A percentile compares a stretch with the other conserved stretches of the same genome.
phyloP scores from a whole-genome alignment of 768 basidiomycete genomes.

The Lactarius sp. region DNA sequence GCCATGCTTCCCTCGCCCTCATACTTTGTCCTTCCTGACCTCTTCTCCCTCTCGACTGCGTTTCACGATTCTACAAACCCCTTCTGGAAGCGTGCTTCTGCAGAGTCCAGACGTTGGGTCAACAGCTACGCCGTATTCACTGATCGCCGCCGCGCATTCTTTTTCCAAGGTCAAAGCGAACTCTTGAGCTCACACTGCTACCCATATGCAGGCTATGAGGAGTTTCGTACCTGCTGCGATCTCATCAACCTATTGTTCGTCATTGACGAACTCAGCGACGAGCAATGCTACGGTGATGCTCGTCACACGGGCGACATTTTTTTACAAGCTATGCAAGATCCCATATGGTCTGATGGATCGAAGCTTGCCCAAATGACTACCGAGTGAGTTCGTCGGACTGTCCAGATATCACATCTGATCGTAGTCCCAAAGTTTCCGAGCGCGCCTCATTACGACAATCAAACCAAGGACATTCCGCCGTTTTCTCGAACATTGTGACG shows the following conservation, averaged over 20 bases:
- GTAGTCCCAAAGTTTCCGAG: slow-evolving; percentile 43
- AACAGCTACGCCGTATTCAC: slow-evolving; percentile 55
- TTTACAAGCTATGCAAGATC: slow-evolving; percentile 48
- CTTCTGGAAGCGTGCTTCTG: slow-evolving; percentile 49
- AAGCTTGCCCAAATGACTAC: slow-evolving; percentile 54
- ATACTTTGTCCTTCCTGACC: slow-evolving; percentile 50
- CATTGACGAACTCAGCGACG: slow-evolving; percentile 65
- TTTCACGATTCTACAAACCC: slow-evolving; percentile 51
- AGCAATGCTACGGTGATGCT: slow-evolving; percentile 54
- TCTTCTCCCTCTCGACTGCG: slow-evolving; percentile 39
- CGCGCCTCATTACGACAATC: slow-evolving; percentile 39
- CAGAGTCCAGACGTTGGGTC: slow-evolving; percentile 58
- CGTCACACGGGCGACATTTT: slow-evolving; percentile 48
- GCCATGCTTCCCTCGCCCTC: slow-evolving; percentile 18
- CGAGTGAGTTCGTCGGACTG: slow-evolving; percentile 41
- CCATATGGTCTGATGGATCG: slow-evolving; percentile 52
- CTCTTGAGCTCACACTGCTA: slow-evolving; percentile 59
- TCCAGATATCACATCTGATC: not conserved
- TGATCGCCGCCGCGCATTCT: slow-evolving; percentile 59
- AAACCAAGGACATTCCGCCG: slow-evolving; percentile 46
- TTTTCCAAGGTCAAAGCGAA: slow-evolving; percentile 56
- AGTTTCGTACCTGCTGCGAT: slow-evolving; percentile 58
- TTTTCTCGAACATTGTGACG: slow-evolving; percentile 48
- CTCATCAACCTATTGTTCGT: slow-evolving; percentile 63
- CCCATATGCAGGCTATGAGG: slow-evolving; percentile 51